A percentile compares a stretch with the other conserved stretches of the same genome.
Evolutionary conservation across 305 asterid genomes (phyloP).

Genomic region (Solanum hybrid): DNA sequence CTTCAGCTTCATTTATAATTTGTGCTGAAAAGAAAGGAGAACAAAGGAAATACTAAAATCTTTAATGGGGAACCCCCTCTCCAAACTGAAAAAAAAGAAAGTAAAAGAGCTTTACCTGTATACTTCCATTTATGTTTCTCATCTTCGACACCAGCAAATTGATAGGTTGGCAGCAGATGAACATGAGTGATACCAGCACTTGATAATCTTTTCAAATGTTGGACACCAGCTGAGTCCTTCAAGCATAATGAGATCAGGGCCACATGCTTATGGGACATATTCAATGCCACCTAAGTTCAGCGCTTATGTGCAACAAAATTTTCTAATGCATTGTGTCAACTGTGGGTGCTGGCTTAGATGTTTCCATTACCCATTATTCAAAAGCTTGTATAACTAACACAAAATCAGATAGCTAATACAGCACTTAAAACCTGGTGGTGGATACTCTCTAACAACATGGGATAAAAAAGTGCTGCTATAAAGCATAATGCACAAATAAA

Average conservation of each 20-base stretch:
- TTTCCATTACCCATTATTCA: background rate
- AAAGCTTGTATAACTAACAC: background rate
- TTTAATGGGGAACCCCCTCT: background rate
- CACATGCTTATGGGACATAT: background rate
- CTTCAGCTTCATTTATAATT: background rate
- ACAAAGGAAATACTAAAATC: background rate
- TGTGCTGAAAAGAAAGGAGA: constrained; percentile 8
- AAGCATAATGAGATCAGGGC: constrained; percentile 16
- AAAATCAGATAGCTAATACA: background rate
- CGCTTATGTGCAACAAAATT: background rate
- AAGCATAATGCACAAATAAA: background rate
- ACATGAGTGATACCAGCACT: constrained; percentile 75
- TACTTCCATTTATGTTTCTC: constrained; percentile 69
- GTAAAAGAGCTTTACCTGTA: constrained; percentile 34
- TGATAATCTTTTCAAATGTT: constrained; percentile 67
- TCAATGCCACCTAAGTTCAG: background rate
- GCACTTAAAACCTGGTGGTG: background rate
- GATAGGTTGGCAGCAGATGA: constrained; percentile 87
- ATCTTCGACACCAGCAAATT: constrained; percentile 87
- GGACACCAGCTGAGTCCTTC: constrained; percentile 88
- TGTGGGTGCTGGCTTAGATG: background rate
- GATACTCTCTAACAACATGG: background rate
- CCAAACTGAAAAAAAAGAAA: background rate
- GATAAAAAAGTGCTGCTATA: background rate
- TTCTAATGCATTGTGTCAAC: background rate